Evolutionary conservation across 2,329 filamentous ascomycete species (phyloP), one percentile per base, ranked within the genome.

Genomic region (Fusarium aywerte): DNA sequence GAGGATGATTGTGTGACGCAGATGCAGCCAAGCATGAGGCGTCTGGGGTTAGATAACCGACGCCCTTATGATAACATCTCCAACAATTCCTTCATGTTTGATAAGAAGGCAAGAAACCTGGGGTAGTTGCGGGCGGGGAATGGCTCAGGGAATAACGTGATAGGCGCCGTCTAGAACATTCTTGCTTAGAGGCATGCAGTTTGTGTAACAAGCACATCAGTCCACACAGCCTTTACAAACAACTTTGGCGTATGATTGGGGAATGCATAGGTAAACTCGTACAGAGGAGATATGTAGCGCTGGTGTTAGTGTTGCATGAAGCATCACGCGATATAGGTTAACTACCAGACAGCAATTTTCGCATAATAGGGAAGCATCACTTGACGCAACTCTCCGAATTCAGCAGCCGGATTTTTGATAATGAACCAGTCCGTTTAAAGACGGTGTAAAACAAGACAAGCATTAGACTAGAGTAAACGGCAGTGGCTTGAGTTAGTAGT

Each of bases 1-100:
- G 44, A 58, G 21, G n/a, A 32, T 45, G 18, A 39, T 36, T 45
- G 48, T 45, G 48, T 42, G 40, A 56, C 44, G 27, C 38, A 47
- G 35, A 62, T 43, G 49, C 25, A 40, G 64, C 63, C 52, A 67
- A 67, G 64, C 20, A 51, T 32, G 52, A 60, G 58, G 63, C 58
- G 63, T 64, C 27, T 42, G 48, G 63, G 58, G 38, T 62, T 29
- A 48, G 49, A 56, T 60, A 48, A 38, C 59, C 49, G 59, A 43
- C 40, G 48, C 49, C 35, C 33, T 21, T 15, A 9, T 33, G 15
- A 45, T 29, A 45, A 16, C 47, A 38, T 20, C 39, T 58, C 9
- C n/a, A 36, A 25, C 12, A 13, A 5, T 18, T 18, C 9, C 21
- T 18, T 21, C 20, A 43, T 25, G 27, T 31, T 27, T 25, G 38